Evolutionary conservation across 805 yeast genomes (phyloP), one percentile per base, ranked within the genome.

Genomic region (Saccharomycopsis selenospora): DNA sequence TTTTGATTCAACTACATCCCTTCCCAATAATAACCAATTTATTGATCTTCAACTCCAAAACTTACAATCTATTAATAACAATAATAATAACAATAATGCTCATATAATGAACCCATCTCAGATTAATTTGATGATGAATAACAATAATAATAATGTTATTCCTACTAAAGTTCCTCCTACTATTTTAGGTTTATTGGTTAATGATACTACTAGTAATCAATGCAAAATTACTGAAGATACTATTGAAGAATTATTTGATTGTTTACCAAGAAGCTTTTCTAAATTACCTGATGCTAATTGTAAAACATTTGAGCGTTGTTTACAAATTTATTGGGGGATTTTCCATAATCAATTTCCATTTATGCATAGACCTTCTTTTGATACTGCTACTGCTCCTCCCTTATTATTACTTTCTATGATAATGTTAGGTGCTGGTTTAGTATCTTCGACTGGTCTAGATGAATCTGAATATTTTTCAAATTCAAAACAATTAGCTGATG

Each of bases 261-360:
- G 38, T 14, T 14, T 33, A 7, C 38, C 38, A 6, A 17, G 38
- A 17, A 33, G 38, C 10, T 33, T 33, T 20, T 6, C 38, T 4
- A 7, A 10, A 20, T 33, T 33, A 20, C 38, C n/a, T 3, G 48
- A 42, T 26, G 40, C 42, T 28, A 49, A 45, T 24, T 25, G 42
- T 7, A 22, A 40, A 1, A 48, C 49, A 14, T 49, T 60, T 14
- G 57, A 57, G 28, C 43, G 53, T 24, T 62, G 59, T 42, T 50
- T 66, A 8, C 60, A 60, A 28, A 44, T 56, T 5, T 80, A 76
- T 56, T 80, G 85, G 85, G 56, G 63, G 2, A 64, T 72, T 24
- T 79, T 69, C 61, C 86, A 73, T 61, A 72, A 77, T 3, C 82
- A 77, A 56, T 69, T 68, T 52, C 77, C 77, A 8, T 64, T 74